Evolutionary conservation across 805 yeast genomes (phyloP).

Genomic region (Starmerella gropengiesseri): DNA sequence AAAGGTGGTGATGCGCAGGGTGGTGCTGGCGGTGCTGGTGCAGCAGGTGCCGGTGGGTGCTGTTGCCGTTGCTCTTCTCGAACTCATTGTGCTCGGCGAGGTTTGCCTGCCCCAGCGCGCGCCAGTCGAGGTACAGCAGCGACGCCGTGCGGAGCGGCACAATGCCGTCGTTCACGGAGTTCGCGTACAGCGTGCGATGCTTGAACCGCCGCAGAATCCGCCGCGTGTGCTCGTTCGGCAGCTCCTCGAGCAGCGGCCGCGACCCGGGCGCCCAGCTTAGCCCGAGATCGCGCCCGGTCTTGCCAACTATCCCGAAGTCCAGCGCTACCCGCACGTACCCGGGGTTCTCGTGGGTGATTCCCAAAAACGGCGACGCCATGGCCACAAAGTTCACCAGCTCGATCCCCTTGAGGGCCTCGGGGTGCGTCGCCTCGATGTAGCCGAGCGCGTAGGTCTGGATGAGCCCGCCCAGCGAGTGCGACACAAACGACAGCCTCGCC

Average conservation of each 20-base stretch:
- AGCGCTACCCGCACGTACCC: conserved; percentile 71
- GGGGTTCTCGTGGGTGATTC: conserved; percentile 81
- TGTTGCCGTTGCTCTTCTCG: conserved; percentile 1
- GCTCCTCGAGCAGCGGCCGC: conserved; percentile 57
- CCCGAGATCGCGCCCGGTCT: conserved; percentile 84
- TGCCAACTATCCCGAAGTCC: conserved; percentile 82
- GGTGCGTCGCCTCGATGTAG: conserved; percentile 50
- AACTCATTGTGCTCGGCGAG: conserved; percentile 30
- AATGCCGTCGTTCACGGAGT: conserved; percentile 84
- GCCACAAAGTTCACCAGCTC: conserved; percentile 71
- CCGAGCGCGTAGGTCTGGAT: conserved; percentile 87
- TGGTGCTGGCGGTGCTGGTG: conserved; percentile 3
- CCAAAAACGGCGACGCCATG: conserved; percentile 80
- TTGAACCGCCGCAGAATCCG: conserved; percentile 49
- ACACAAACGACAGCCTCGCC: conserved; percentile 67
- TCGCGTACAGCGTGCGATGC: conserved; percentile 76
- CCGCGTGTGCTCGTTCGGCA: conserved; percentile 70
- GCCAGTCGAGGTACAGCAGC: conserved; percentile 74
- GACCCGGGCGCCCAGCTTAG: conserved; percentile 36
- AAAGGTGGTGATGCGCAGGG: neutral
- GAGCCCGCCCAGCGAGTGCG: conserved; percentile 89
- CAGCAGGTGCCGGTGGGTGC: conserved; percentile 4
- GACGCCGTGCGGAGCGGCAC: conserved; percentile 91
- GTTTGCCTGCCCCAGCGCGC: conserved; percentile 48
- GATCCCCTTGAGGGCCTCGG: conserved; percentile 54